These are phyloP conservation scores for Sporothrix pseudoabietina DNA, from an alignment of 2,329 filamentous ascomycete species.

Conservation along the genomic window DNA sequence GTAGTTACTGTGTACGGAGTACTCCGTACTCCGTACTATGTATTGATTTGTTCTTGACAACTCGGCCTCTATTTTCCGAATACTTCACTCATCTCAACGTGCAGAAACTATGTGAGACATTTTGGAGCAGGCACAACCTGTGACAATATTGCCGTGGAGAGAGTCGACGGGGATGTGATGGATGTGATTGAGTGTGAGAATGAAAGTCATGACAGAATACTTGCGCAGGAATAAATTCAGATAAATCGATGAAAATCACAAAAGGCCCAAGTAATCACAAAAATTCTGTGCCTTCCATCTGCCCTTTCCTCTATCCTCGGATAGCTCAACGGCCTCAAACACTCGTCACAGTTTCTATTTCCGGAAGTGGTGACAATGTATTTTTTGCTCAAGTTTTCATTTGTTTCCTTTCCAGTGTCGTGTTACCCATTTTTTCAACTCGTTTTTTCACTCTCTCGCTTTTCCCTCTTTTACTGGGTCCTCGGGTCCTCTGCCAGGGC, in stretches of 20 bases:
- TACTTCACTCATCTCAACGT: not conserved
- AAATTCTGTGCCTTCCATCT: not conserved
- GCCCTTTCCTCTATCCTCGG: not conserved
- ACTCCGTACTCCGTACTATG: too few species aligned
- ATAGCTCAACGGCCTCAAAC: not conserved
- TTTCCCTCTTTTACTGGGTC: conserved; percentile 8
- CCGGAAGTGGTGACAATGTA: not conserved
- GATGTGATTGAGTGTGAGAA: not conserved
- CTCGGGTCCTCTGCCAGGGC: not conserved
- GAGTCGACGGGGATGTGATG: not conserved
- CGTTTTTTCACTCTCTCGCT: not conserved
- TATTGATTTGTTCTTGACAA: not conserved
- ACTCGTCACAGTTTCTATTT: not conserved
- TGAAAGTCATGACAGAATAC: not conserved
- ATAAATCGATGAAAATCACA: not conserved
- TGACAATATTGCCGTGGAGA: not conserved
- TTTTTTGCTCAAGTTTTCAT: not conserved
- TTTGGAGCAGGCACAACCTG: conserved; percentile 13
- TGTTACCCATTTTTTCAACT: not conserved
- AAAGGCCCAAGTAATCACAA: too few species aligned
- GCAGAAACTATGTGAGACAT: conserved; percentile 13
- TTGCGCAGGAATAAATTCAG: not conserved
- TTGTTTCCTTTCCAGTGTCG: not conserved
- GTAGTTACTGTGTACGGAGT: not conserved
- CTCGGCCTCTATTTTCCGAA: not conserved